Evolutionary conservation across 1,139 yeast species (phyloP), one percentile per base, ranked within the genome.

Genomic region (Debaryomyces robertsiae): DNA sequence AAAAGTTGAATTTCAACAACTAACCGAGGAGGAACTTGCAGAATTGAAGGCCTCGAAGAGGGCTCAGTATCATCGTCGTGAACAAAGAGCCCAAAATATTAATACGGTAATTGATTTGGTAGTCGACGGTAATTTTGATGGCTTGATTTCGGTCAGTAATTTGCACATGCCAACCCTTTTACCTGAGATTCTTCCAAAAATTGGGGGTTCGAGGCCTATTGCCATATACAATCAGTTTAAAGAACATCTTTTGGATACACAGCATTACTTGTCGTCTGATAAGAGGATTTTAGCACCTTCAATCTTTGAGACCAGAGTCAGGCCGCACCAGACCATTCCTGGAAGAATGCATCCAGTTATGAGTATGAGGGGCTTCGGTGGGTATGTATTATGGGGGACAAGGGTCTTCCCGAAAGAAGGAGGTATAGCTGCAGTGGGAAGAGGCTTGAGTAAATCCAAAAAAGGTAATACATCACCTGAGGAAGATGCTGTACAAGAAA

Each of bases 341-440:
- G 98, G 98, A 6, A 81, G 95, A 58, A 72, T 93, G 60, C 98
- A 94, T 61, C 99, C 99, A 0, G 63, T 83, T 45, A 94, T 93
- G 99, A 87, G 97, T 0, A 83, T 85, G 76, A 77, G 89, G 57
- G 91, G 96, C 3, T 93, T 84, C 43, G 98, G 98, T 38, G 99
- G 99, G 0, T 93, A 82, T 58, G 61, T 93, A 1, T 68, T 91
- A 49, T 78, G 83, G 73, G 95, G 94, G 5, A 79, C 88, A 10
- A 73, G 86, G 39, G 98, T 93, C 0, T 67, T 82, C 39, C 97
- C 97, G 0, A 73, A 77, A 33, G 83, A 77, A 28, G 70, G 59
- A 15, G 72, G 71, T 27, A 70, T 77, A 30, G 69, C 72, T 30
- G 84, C 83, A 7, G 75, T 77, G 23, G 84, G 84, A 1, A 67